Evolutionary conservation across 306 rosid species (phyloP).

Genomic region (Calophaca sinica): DNA sequence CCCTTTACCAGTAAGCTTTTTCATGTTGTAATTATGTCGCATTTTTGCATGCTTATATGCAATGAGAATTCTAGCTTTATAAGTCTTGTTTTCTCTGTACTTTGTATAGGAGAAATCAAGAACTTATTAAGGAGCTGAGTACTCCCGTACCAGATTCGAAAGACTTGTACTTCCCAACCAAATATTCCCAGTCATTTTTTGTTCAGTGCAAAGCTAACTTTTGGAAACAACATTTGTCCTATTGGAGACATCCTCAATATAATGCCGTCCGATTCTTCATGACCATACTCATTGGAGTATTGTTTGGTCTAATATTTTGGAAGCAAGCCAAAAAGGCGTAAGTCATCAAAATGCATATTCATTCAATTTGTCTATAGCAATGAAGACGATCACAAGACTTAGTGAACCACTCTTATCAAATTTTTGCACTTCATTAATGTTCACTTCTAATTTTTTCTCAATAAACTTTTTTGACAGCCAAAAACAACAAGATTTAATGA

Average conservation of each 20-base stretch:
- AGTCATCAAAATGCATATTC: constrained; percentile 32
- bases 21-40: background rate
- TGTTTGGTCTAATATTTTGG: constrained; percentile 72
- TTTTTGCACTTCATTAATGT: constrained; percentile 16
- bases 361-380: background rate
- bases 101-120: constrained; percentile 62
- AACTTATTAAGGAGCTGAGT: constrained; percentile 54
- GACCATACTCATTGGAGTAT: constrained; percentile 53
- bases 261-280: constrained; percentile 61
- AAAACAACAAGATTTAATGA: constrained; percentile 51
- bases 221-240: constrained; percentile 68
- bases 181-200: constrained; percentile 62
- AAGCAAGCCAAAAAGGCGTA: constrained; percentile 57
- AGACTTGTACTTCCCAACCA: constrained; percentile 70
- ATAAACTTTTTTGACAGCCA: constrained; percentile 34
- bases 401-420: background rate
- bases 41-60: background rate
- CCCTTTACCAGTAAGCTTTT: constrained; percentile 58
- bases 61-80: constrained; percentile 9
- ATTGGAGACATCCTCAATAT: constrained; percentile 70
- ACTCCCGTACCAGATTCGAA: constrained; percentile 58
- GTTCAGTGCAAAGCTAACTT: constrained; percentile 68
- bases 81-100: background rate
- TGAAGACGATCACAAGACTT: background rate
- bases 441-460: background rate